Base-by-base conservation (phyloP, 2,329 filamentous ascomycete genomes). In the Fusarium guadeloupense region DNA sequence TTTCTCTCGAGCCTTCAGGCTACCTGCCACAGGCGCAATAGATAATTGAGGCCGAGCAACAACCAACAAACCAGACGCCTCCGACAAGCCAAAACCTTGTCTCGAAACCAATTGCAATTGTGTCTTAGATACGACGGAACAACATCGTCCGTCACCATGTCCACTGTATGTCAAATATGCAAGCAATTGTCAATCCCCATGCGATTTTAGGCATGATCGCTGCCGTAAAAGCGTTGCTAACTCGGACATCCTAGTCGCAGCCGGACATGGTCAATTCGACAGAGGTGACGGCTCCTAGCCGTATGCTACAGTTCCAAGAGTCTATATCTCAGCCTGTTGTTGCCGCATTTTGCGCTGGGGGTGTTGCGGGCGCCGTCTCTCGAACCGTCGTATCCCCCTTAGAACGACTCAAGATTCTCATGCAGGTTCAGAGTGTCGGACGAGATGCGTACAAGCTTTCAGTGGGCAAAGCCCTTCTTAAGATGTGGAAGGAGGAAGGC, bases 401-500 rank as follows among this genome's bases (percentile, higher is more conserved):
- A 31, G 95, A 99, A 78, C 88, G 95, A 63, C 83, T 99, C 55
- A 98, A 99, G 81, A 99, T 99, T 69, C 83, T 99, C n/a, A 93
- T 97, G 75, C 95, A 99, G 75, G 85, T 99, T 23, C 95, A 99
- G 79, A 96, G 91, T 72, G 90, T 85, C 43, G 94, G 93, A 16
- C 88, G 93, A 71, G 90, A 92, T 69, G 94, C 97, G 72, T 99
- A 99, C 79, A 94, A 95, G 75, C 82, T 97, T 75, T 95, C 93
- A 14, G 92, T 98, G 54, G 87, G 88, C 68, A 92, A 96, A 77
- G 95, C 92, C 5, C 81, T 99, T 63, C 85, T 80, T 35, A 99
- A 99, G 78, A 99, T 99, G 90, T 97, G 94, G 89, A 88, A 83
- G 69, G 95, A 99, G 74, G 95, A 99, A 77, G 95, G 95, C 49